Base-by-base conservation (phyloP, 441 rosid genomes). In the Eutrema salsugineum region DNA sequence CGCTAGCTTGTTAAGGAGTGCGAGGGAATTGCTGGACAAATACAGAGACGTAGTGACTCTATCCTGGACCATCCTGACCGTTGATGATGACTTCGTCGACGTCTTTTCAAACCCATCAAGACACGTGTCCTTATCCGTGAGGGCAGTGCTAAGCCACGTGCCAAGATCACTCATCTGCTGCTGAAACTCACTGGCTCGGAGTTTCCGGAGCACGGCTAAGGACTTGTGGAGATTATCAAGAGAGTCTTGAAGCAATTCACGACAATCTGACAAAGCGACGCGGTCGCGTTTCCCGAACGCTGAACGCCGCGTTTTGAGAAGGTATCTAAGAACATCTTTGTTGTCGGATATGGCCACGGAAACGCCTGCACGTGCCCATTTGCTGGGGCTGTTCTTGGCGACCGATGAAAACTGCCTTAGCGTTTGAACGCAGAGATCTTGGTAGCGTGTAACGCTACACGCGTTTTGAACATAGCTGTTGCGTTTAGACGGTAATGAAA, bases 311-410 rank as follows among this genome's bases (percentile, higher is more conserved):
- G 36, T 14, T 36, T 70, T 77, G 67, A 84, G 74, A 70, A 91
- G 50, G 17, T 53, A 70, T 27, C 35, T 55, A 56, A 94, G 55
- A 17, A 83, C 75, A 9, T 59, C 72, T 79, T 87, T 87, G 75
- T 78, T 87, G 80, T 89, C 91, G 0, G 78, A 57, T 53, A 89
- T 56, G 0, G 93, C 81, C 11, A 90, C 97, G 5, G 98, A 87
- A 12, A 92, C 94, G 19, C 91, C 93, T 0, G 89, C 98, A 19
- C 97, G 80, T 1, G 99, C 91, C 98, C 97, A 94, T 75, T n/a
- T 83, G 83, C 86, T 85, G 0, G 93, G 91, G 71, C 86, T 92
- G 48, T 65, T 83, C 74, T 73, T 82, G 16, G 98, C 97, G 0
- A 40, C 27, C 36, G 53, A 65, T 6, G 98, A 86, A 76, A 88